phyloP scores from a whole-genome alignment of 208 protist species.

The Plasmodiophora brassicae region DNA sequence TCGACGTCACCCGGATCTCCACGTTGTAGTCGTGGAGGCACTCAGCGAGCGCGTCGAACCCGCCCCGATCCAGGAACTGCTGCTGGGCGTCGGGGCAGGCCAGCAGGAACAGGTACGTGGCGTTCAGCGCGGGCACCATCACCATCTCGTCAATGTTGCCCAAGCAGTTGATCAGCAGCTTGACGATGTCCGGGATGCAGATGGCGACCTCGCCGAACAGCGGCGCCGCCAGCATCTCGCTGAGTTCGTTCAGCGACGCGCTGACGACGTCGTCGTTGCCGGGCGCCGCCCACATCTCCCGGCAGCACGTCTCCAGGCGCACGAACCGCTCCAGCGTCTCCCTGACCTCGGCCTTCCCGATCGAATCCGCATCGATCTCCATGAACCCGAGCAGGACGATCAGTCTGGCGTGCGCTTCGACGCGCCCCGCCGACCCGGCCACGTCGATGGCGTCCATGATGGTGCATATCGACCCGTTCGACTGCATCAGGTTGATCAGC shows the following conservation, averaged over 20 bases:
- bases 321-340: background rate
- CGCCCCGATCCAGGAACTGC: constrained; percentile 1
- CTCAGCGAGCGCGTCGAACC: constrained; percentile 21
- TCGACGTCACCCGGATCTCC: background rate
- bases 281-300: background rate
- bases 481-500: background rate
- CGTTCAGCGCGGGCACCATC: background rate
- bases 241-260: background rate
- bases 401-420: background rate
- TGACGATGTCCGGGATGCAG: background rate
- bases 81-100: background rate
- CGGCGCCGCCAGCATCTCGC: background rate
- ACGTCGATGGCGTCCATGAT: too few relatives aligned
- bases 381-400: background rate
- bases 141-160: constrained; percentile 21
- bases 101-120: background rate
- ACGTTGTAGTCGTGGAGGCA: constrained; percentile 33
- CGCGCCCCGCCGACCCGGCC: background rate
- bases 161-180: background rate
- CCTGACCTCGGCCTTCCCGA: background rate
- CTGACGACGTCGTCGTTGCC: constrained; percentile 4
- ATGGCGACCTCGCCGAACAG: background rate
- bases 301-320: background rate
- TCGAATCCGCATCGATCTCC: background rate
- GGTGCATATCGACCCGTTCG: too few relatives aligned